Evolutionary conservation across 768 basidiomycete genomes (phyloP), one percentile per base, ranked within the genome.

Genomic region (Boletus pseudopeckii): DNA sequence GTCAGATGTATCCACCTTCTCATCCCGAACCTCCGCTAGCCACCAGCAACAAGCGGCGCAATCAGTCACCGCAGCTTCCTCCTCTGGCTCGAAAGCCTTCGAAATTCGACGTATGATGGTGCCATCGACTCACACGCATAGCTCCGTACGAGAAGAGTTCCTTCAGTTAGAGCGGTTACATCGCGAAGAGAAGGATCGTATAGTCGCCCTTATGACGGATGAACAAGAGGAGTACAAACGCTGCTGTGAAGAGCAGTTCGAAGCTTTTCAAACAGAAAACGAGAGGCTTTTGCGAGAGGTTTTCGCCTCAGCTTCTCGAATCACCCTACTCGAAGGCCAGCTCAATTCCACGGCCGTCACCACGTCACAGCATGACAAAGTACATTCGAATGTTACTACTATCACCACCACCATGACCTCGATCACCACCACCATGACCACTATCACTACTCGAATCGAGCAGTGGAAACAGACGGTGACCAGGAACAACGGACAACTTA

Each of bases 181-280:
- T 37, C 48, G 33, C 18, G 45, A 58, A 8, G 48, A 58, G 26
- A 54, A 18, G 14, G 45, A 58, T 24, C 42, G 42, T 17, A 43
- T 53, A 9, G 13, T 53, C 2, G n/a, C 22, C 34, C 7, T 34
- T 11, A 7, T 45, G 49, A 45, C 9, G 38, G 15, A 1, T 17
- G 53, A 55, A 11, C 10, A 26, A 2, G 42, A 39, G 36, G 20
- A 39, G 3, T 28, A 26, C 18, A 18, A 14, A 5, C 8, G 8
- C 8, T 8, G 3, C 17, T 42, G 18, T 13, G 47, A 49, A 30
- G 58, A 48, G 17, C 38, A 38, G 28, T n/a, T 55, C 14, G 20
- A n/a, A 22, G 26, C 24, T n/a, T 13, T 60, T 8, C 45, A 14
- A 38, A 28, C 13, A 9, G 52, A 53, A 28, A 55, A 54, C 1